phyloP scores from a whole-genome alignment of 768 basidiomycete genomes.

The Boletus reticuloceps region DNA sequence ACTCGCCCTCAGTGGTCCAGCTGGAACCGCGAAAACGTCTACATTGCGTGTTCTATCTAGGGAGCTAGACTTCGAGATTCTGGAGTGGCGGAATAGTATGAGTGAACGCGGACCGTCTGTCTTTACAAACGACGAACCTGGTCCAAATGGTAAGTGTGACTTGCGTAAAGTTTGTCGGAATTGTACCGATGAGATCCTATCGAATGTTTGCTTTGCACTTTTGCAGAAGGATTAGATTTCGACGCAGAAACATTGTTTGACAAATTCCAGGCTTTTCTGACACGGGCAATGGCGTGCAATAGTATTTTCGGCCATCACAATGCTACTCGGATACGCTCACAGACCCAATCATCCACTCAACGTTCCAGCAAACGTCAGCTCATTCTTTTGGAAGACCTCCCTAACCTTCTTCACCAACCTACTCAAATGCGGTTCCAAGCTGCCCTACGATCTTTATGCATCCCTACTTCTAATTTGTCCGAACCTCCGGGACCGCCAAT shows the following conservation, averaged over 20 bases:
- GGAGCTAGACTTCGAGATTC: slow-evolving; percentile 74
- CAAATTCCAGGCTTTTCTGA: slow-evolving; percentile 76
- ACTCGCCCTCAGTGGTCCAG: slow-evolving; percentile 81
- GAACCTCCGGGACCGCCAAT: slow-evolving; percentile 50
- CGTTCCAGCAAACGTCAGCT: slow-evolving; percentile 45
- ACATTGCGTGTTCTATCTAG: slow-evolving; percentile 71
- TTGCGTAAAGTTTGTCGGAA: not conserved
- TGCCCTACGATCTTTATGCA: slow-evolving; percentile 55
- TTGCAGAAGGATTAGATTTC: slow-evolving; percentile 10
- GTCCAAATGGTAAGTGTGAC: slow-evolving; percentile 6
- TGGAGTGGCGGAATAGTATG: slow-evolving; percentile 81
- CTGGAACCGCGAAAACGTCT: slow-evolving; percentile 89
- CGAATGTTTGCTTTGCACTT: not conserved
- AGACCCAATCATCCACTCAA: not conserved
- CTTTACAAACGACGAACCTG: slow-evolving; percentile 17
- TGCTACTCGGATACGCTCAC: slow-evolving; percentile 9
- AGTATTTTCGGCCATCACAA: slow-evolving; percentile 41
- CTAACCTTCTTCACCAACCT: slow-evolving; percentile 76
- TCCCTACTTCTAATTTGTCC: slow-evolving; percentile 21
- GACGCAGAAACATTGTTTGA: slow-evolving; percentile 40
- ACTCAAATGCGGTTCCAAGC: slow-evolving; percentile 75
- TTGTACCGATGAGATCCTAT: not conserved
- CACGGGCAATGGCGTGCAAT: slow-evolving; percentile 60
- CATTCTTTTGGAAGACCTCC: slow-evolving; percentile 86
- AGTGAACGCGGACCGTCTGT: slow-evolving; percentile 43